Conservation (phyloP, 2,329 filamentous ascomycete species). For the Sclerotinia sclerotiorum region DNA sequence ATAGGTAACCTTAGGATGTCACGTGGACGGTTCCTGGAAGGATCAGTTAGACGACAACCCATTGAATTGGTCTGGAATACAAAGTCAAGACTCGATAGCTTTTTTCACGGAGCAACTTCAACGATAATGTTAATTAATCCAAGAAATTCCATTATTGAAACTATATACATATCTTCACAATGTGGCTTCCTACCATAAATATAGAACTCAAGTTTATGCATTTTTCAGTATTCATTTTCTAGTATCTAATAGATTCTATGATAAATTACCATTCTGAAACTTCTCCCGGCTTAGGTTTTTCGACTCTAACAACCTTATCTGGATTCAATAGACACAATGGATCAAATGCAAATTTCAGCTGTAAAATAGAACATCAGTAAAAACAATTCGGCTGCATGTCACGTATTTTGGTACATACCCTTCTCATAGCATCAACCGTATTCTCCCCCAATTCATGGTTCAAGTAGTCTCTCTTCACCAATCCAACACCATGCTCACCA, state of each 20-base stretch:
- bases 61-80: background rate
- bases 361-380: slow-evolving; percentile 19
- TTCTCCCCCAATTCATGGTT: slow-evolving; percentile 71
- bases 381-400: background rate
- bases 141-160: background rate
- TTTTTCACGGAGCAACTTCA: background rate
- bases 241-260: background rate
- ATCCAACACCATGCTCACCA: slow-evolving; percentile 79
- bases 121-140: background rate
- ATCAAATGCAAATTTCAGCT: slow-evolving; percentile 81
- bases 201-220: background rate
- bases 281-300: slow-evolving; percentile 53
- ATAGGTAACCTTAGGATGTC: background rate
- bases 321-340: slow-evolving; percentile 66
- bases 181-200: background rate
- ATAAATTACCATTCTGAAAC: slow-evolving; percentile 46
- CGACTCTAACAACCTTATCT: slow-evolving; percentile 66
- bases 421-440: slow-evolving; percentile 81
- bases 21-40: background rate
- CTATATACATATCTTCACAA: background rate
- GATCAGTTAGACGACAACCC: background rate
- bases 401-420: slow-evolving; percentile 49
- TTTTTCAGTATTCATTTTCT: background rate
- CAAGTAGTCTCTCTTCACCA: slow-evolving; percentile 83
- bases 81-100: background rate